Percentiles rank a stretch among this genome's conserved stretches.
Conservation (phyloP, 2,329 filamentous ascomycete species). For the Aspergillus tamarii region DNA sequence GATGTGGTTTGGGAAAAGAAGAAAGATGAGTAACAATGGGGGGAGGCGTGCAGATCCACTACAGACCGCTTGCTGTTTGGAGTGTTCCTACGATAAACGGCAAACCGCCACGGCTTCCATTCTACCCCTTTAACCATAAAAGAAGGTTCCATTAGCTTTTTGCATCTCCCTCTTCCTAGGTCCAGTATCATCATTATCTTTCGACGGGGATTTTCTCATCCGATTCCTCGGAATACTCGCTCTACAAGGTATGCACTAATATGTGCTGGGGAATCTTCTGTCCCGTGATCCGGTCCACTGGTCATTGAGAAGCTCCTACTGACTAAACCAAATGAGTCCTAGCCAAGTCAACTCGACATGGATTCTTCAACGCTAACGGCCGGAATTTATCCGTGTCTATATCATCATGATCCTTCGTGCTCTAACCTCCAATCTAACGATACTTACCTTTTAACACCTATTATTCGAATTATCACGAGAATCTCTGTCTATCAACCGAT, state of each 20-base stretch:
- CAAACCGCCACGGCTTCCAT: background rate
- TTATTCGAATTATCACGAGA: background rate
- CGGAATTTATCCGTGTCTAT: background rate
- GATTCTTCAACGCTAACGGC: background rate
- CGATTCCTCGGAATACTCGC: background rate
- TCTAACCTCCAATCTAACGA: background rate
- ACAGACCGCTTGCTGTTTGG: constrained; percentile 4
- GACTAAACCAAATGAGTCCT: background rate
- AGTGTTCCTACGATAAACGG: background rate
- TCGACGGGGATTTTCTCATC: background rate
- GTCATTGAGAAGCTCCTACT: background rate
- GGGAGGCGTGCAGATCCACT: background rate
- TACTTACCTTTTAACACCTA: too few relatives aligned
- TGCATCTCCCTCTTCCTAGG: background rate
- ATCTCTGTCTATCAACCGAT: background rate
- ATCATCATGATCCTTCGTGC: background rate
- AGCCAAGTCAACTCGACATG: background rate
- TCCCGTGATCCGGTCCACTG: background rate
- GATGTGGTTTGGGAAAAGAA: constrained; percentile 11
- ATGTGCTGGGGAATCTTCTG: background rate
- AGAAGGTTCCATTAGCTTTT: background rate
- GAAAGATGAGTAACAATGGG: constrained; percentile 3
- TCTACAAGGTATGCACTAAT: background rate
- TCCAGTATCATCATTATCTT: background rate
- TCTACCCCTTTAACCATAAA: background rate